These are phyloP conservation scores for Kuraishia capsulata DNA, from an alignment of 805 yeast genomes.

Conservation along the genomic window DNA sequence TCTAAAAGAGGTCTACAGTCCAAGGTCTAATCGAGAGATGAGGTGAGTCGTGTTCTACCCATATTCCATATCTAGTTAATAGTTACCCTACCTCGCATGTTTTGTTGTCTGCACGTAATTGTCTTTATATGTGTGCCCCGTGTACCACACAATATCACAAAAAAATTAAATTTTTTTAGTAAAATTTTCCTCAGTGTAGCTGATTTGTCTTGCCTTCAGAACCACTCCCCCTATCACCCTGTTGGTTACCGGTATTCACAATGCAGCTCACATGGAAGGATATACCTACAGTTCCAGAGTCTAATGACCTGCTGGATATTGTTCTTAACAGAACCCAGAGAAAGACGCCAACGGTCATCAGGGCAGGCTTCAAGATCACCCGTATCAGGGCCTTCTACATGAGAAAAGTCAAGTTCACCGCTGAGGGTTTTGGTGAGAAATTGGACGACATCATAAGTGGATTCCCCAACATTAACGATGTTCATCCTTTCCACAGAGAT, in stretches of 20 bases:
- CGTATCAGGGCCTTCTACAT: constrained; percentile 96
- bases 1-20: no score
- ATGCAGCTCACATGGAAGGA: constrained; percentile 99
- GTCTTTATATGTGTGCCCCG: no score
- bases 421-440: constrained; percentile 94
- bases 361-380: constrained; percentile 93
- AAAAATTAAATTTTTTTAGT: neutral
- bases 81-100: no score
- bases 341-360: constrained; percentile 97
- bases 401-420: constrained; percentile 95
- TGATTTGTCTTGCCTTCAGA: no score
- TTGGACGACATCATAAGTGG: constrained; percentile 77
- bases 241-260: no score
- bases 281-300: constrained; percentile 87
- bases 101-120: no score
- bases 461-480: constrained; percentile 94
- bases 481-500: constrained; percentile 98
- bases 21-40: no score
- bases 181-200: neutral
- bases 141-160: no score
- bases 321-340: constrained; percentile 96
- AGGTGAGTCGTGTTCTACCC: no score
- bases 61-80: no score
- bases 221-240: no score
- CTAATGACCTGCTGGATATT: constrained; percentile 91